These are phyloP conservation scores for Cutaneotrichosporon daszewskae DNA, from an alignment of 1,284 basidiomycete species.

Conservation along the genomic window DNA sequence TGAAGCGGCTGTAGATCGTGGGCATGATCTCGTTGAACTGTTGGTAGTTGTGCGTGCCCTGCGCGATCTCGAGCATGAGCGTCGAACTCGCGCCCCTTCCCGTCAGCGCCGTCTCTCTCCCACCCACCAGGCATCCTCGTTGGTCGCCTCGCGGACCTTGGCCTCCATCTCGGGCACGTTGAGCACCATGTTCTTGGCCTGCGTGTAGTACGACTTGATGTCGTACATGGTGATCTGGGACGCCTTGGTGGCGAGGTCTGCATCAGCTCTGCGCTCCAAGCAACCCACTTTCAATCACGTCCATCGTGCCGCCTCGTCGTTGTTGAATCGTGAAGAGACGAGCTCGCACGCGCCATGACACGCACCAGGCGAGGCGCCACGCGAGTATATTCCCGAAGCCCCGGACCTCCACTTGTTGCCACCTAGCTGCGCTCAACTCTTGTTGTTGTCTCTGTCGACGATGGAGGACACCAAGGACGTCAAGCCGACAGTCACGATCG, in stretches of 20 bases:
- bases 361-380: not conserved
- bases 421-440: not conserved
- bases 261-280: not conserved
- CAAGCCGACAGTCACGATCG: conserved; percentile 14
- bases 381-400: not conserved
- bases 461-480: conserved; percentile 10
- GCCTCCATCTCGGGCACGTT: conserved; percentile 88
- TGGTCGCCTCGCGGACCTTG: conserved; percentile 95
- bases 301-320: conserved; percentile 6
- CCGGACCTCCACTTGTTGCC: not conserved
- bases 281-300: conserved; percentile 11
- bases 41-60: conserved; percentile 53
- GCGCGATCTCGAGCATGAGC: conserved; percentile 94
- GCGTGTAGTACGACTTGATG: conserved; percentile 86
- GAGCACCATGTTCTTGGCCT: conserved; percentile 67
- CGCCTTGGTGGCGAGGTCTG: conserved; percentile 47
- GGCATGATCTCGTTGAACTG: conserved; percentile 99
- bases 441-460: not conserved
- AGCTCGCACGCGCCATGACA: not conserved
- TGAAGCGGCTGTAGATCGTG: conserved; percentile 86
- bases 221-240: conserved; percentile 64
- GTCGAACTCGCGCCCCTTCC: conserved; percentile 93
- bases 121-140: conserved; percentile 90
- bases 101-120: not conserved
- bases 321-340: not conserved